phyloP scores from a whole-genome alignment of 2,329 filamentous ascomycete genomes.

The Xylariomycetidae sp. region DNA sequence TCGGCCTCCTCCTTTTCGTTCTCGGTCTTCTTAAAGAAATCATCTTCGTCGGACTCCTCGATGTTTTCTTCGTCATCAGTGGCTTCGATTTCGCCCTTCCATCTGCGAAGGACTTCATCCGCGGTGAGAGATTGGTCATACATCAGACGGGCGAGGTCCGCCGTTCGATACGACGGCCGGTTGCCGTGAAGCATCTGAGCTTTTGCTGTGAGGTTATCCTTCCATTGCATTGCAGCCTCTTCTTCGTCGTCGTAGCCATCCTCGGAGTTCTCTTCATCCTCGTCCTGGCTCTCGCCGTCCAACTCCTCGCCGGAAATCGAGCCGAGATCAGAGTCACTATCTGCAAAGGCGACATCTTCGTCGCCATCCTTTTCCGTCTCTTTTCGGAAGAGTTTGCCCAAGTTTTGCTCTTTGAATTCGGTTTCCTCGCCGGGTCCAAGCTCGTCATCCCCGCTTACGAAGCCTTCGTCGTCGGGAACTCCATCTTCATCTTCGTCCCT shows the following conservation, averaged over 20 bases:
- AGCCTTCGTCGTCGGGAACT: slow-evolving; percentile 43
- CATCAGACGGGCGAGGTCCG: slow-evolving; percentile 79
- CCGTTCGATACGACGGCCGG: slow-evolving; percentile 67
- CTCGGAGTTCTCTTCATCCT: slow-evolving; percentile 36
- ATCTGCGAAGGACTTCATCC: slow-evolving; percentile 68
- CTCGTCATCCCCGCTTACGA: slow-evolving; percentile 48
- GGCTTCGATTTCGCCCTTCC: slow-evolving; percentile 62
- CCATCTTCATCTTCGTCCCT: slow-evolving; percentile 47
- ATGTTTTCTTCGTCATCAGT: slow-evolving; percentile 55
- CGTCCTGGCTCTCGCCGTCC: slow-evolving; percentile 6
- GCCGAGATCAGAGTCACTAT: slow-evolving; percentile 93
- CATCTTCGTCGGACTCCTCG: slow-evolving; percentile 53
- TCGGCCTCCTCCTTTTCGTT: slow-evolving; percentile 66
- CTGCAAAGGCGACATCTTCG: slow-evolving; percentile 78
- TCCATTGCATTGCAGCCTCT: slow-evolving; percentile 74
- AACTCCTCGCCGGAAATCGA: slow-evolving; percentile 63
- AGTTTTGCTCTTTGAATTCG: slow-evolving; percentile 53
- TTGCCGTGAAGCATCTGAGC: slow-evolving; percentile 66
- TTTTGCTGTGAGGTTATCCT: slow-evolving; percentile 73
- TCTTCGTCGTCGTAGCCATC: slow-evolving; percentile 56
- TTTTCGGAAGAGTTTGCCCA: slow-evolving; percentile 56
- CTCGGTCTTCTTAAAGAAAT: slow-evolving; percentile 60
- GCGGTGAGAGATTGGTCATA: slow-evolving; percentile 79
- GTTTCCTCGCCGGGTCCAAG: slow-evolving; percentile 45
- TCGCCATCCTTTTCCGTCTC: slow-evolving; percentile 45